These are phyloP conservation scores for Apophysomyces trapeziformis DNA, from an alignment of 371 early-diverging fungal genomes.

Conservation along the genomic window DNA sequence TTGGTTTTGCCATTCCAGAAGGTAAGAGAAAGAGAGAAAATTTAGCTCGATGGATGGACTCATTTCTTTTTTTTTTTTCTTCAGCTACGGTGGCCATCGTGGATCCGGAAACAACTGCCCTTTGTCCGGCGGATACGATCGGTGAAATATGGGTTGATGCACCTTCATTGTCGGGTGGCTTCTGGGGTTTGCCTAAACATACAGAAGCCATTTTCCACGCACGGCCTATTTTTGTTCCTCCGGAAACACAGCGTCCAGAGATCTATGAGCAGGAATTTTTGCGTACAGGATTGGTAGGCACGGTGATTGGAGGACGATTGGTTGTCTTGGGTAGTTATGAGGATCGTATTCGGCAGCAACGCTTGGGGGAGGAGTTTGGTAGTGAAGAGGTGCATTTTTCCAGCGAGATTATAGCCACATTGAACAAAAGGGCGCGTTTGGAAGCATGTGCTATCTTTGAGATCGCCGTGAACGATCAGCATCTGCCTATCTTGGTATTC, in stretches of 20 bases:
- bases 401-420: conserved; percentile 55
- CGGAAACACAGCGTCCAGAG: conserved; percentile 55
- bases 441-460: conserved; percentile 65
- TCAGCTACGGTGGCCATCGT: conserved; percentile 77
- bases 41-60: too few relatives aligned
- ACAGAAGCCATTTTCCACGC: conserved; percentile 79
- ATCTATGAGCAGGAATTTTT: conserved; percentile 63
- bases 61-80: too few relatives aligned
- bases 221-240: conserved; percentile 55
- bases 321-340: conserved; percentile 78
- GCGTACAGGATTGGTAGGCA: conserved; percentile 82
- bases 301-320: conserved; percentile 72
- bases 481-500: conserved; percentile 71
- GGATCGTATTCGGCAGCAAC: conserved; percentile 71
- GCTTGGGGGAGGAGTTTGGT: conserved; percentile 46
- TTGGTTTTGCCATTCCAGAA: conserved; percentile 70
- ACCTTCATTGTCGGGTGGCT: conserved; percentile 76
- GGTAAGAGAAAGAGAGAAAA: conserved; percentile 31
- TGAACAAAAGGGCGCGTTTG: conserved; percentile 56
- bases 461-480: conserved; percentile 65
- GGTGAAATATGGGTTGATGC: conserved; percentile 90
- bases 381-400: conserved; percentile 58
- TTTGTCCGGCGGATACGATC: conserved; percentile 76
- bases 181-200: conserved; percentile 80
- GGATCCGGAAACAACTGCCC: conserved; percentile 75